A percentile compares a stretch with the other conserved stretches of the same genome.
phyloP scores from a whole-genome alignment of 2,329 filamentous ascomycete species.

The Lizonia empirigonia region DNA sequence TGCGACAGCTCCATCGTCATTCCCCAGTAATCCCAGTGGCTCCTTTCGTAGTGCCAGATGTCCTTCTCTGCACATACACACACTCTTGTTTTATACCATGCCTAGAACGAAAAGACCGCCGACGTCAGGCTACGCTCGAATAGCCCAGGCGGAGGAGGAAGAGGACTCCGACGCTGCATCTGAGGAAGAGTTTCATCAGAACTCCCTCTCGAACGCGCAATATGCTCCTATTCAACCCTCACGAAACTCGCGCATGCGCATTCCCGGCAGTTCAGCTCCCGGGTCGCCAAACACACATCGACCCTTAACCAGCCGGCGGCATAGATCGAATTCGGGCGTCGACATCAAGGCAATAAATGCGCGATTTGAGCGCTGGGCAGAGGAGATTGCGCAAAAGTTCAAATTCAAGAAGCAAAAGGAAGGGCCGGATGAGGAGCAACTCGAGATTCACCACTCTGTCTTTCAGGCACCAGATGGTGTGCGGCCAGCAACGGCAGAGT shows the following conservation, averaged over 20 bases:
- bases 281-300: constrained; percentile 41
- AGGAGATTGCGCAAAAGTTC: constrained; percentile 97
- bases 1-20: constrained; percentile 36
- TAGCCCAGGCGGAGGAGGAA: constrained; percentile 60
- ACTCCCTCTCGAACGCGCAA: constrained; percentile 45
- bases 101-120: constrained; percentile 47
- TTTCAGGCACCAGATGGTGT: constrained; percentile 92
- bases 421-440: constrained; percentile 74
- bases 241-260: constrained; percentile 52
- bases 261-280: constrained; percentile 41
- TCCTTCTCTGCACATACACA: background rate
- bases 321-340: constrained; percentile 82
- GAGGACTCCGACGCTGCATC: constrained; percentile 49
- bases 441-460: constrained; percentile 97
- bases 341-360: constrained; percentile 99
- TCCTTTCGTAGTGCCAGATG: constrained; percentile 13
- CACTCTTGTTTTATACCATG: constrained; percentile 28
- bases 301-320: constrained; percentile 50
- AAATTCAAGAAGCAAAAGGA: constrained; percentile 81
- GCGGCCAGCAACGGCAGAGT: constrained; percentile 76
- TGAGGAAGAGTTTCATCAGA: constrained; percentile 48
- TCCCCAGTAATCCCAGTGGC: constrained; percentile 24
- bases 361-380: constrained; percentile 91
- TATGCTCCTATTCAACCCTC: constrained; percentile 57
- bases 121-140: constrained; percentile 58